Base-by-base conservation (phyloP, 805 yeast species). In the Monosporozyma yasuniensis region DNA sequence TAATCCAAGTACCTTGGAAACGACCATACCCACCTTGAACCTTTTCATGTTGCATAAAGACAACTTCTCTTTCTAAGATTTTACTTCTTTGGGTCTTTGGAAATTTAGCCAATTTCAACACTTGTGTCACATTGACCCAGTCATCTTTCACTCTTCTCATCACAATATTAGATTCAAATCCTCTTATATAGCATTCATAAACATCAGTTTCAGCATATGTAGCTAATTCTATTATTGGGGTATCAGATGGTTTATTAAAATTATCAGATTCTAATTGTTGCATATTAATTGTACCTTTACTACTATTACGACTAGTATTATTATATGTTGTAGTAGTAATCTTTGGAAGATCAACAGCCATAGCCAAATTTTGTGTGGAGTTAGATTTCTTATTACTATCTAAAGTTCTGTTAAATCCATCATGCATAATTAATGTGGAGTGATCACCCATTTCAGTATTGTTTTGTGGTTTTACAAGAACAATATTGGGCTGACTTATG, bases 51-150 rank as follows among this genome's bases (percentile, higher is more conserved):
- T 74, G 72, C 46, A 83, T 81, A 46, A 72, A 75, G 58, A 79
- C 87, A 18, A 84, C 85, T 55, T 87, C 93, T 56, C 76, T 79
- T 60, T 86, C 93, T 52, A 86, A 68, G 43, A 86, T 78, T 60
- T 84, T 78, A 2, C 93, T 84, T 64, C 95, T 70, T 60, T 82
- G 84, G 1, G 90, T 85, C 65, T 86, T 86, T 43, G 87, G 83
- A 58, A 81, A 83, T 52, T 83, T 79, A 39, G 90, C 89, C 50
- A 85, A 79, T 63, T 86, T 85, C 56, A 86, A 70, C 37, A 86
- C 83, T 62, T 86, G 95, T 0, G 95, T 86, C 18, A 90, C 87
- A 61, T 86, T 86, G 47, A 93, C 90, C 98, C 98, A 93, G 57
- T 90, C 86, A 64, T 93, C 99, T 46, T 77, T 74, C 52, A 86